These are phyloP conservation scores for Colletotrichum caudatum DNA, from an alignment of 2,329 filamentous ascomycete genomes.

Conservation along the genomic window DNA sequence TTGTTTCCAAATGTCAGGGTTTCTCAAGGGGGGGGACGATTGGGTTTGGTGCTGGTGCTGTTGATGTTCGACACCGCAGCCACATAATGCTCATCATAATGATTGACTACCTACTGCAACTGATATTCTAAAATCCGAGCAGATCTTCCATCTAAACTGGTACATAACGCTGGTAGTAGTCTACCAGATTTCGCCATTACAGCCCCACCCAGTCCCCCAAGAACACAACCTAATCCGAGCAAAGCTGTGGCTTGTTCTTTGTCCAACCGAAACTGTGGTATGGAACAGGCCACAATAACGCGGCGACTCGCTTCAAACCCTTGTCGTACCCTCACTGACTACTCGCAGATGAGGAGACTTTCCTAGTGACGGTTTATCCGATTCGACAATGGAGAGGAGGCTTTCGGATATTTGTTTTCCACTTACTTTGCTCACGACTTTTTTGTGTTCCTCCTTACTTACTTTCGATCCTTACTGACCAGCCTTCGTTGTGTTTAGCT, in stretches of 20 bases:
- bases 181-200: slow-evolving; percentile 16
- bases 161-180: not conserved
- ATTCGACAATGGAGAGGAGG: slow-evolving; percentile 3
- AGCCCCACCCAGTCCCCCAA: slow-evolving; percentile 28
- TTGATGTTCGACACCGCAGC: slow-evolving; percentile 6
- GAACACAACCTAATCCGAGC: slow-evolving; percentile 29
- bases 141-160: slow-evolving; percentile 18
- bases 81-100: slow-evolving; percentile 3
- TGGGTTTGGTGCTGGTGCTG: not conserved
- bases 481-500: not conserved
- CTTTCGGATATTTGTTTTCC: not conserved
- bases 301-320: slow-evolving; percentile 34
- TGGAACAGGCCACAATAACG: slow-evolving; percentile 34
- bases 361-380: slow-evolving; percentile 22
- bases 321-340: slow-evolving; percentile 36
- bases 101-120: slow-evolving; percentile 3
- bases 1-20: not conserved
- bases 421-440: not conserved
- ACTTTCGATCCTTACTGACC: not conserved
- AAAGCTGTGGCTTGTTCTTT: slow-evolving; percentile 35
- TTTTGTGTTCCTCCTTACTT: not conserved
- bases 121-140: slow-evolving; percentile 12
- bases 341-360: slow-evolving; percentile 30
- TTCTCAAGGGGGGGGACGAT: not conserved
- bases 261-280: slow-evolving; percentile 34